Evolutionary conservation across 2,329 filamentous ascomycete species (phyloP), one percentile per base, ranked within the genome.

Genomic region (Lecanicillium sp.): DNA sequence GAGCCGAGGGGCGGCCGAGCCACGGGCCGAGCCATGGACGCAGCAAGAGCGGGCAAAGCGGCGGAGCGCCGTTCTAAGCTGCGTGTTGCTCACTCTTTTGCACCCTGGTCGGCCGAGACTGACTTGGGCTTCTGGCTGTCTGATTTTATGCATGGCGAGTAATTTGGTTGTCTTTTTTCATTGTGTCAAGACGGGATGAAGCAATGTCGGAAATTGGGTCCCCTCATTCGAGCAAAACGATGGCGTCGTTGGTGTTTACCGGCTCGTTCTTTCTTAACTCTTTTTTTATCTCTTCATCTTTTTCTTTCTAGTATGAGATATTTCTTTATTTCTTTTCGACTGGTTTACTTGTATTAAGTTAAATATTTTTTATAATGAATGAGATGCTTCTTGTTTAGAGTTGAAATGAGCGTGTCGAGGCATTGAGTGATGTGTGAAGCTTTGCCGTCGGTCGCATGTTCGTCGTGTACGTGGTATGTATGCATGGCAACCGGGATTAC

Each of bases 1-100:
- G 76, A 49, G 69, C 74, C 26, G 77, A 78, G 52, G 70, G 71
- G 45, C 23, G 42, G 46, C 38, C 64, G 76, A 52, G 69, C 42
- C 75, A 80, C 57, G 75, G 42, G 46, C 38, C 64, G 76, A 52
- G 69, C 42, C 75, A 80, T 57, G 75, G 75, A 50, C 68, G 77
- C 37, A 77, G 76, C 53, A 81, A 80, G 71, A 81, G 78, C 62
- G 67, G 15, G 15, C 45, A 41, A 37, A 48, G 45, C 37, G 23
- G 21, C 30, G 38, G 37, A 27, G 29, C 44, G 21, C 30, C 23
- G 29, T 48, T 48, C 72, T 73, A 56, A 56, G 71, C 54, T 79
- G 7, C 7, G 7, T 29, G n/a, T n/a, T n/a, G n/a, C n/a, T n/a
- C n/a, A n/a, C n/a, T n/a, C n/a, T n/a, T n/a, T n/a, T n/a, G n/a